These are phyloP conservation scores for Phlebopus sp. DNA, from an alignment of 1,284 basidiomycete genomes.

Conservation along the genomic window DNA sequence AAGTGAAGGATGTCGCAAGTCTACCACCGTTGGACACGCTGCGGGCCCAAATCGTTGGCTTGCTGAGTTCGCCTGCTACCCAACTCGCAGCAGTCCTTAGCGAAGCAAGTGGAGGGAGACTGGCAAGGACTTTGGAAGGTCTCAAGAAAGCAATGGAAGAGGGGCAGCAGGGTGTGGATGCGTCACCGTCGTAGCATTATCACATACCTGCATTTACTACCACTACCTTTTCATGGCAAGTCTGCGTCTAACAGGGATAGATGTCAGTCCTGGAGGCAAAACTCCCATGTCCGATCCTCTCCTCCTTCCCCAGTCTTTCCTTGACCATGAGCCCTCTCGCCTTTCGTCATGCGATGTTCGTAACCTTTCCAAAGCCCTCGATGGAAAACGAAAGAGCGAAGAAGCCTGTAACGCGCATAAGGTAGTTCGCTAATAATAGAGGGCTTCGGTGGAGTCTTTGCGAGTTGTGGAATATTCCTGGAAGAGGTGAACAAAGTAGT, in stretches of 20 bases:
- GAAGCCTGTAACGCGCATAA: constrained; percentile 69
- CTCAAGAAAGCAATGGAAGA: constrained; percentile 73
- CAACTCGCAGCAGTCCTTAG: constrained; percentile 69
- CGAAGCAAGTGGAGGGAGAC: constrained; percentile 69
- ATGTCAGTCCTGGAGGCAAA: constrained; percentile 46
- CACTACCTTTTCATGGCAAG: not conserved
- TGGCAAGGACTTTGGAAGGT: constrained; percentile 76
- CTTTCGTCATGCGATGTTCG: constrained; percentile 89
- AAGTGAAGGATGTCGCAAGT: constrained; percentile 59
- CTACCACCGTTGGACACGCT: constrained; percentile 70
- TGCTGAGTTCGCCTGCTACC: constrained; percentile 67
- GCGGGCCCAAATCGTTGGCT: constrained; percentile 70
- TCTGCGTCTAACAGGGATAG: not conserved
- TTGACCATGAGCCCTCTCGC: constrained; percentile 62
- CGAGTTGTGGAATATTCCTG: constrained; percentile 79
- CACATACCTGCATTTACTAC: constrained; percentile 7
- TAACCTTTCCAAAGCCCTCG: constrained; percentile 79
- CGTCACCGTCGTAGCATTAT: constrained; percentile 21
- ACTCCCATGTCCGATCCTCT: constrained; percentile 79
- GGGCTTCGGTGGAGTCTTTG: constrained; percentile 66
- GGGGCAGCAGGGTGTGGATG: constrained; percentile 23
- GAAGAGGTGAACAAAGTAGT: constrained; percentile 4
- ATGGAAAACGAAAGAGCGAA: constrained; percentile 84
- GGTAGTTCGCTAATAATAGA: constrained; percentile 40
- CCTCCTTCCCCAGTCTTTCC: constrained; percentile 70